A percentile compares a stretch with the other conserved stretches of the same genome.
Conservation (phyloP, 2,329 filamentous ascomycete genomes). For the Aspergillus sojae region DNA sequence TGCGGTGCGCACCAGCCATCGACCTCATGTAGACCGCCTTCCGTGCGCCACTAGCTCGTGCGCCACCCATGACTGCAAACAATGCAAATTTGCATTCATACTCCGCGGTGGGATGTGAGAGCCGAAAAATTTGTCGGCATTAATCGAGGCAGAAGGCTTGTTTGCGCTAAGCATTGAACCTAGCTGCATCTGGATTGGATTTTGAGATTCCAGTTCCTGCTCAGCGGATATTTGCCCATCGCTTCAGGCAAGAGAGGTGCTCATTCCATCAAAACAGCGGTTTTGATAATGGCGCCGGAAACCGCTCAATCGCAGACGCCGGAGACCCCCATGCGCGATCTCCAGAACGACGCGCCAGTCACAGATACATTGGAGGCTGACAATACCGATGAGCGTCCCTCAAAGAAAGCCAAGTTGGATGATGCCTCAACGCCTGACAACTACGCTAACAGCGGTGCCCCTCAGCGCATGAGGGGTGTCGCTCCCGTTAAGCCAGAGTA, state of each 20-base stretch:
- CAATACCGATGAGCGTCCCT: constrained; percentile 47
- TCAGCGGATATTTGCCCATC: background rate
- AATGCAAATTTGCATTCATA: constrained; percentile 18
- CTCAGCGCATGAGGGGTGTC: constrained; percentile 56
- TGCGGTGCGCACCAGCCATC: background rate
- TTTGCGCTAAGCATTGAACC: background rate
- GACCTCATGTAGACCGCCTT: background rate
- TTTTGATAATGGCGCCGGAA: constrained; percentile 18
- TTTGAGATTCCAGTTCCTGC: background rate
- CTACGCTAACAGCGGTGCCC: constrained; percentile 26
- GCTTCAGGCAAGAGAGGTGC: background rate
- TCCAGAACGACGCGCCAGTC: constrained; percentile 25
- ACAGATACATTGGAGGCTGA: constrained; percentile 30
- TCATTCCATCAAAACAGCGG: background rate
- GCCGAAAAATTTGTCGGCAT: constrained; percentile 17
- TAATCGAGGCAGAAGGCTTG: background rate
- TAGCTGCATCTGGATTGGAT: background rate
- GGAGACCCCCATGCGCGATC: constrained; percentile 23
- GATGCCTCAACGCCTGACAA: constrained; percentile 29
- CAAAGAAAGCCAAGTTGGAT: constrained; percentile 64
- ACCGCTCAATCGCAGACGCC: constrained; percentile 8
- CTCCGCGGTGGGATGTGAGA: constrained; percentile 4
- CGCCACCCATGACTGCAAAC: constrained; percentile 7
- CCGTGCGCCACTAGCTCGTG: background rate
- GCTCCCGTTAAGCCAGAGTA: constrained; percentile 76